phyloP scores from a whole-genome alignment of 148 eudicot species.

The Drosera capensis region DNA sequence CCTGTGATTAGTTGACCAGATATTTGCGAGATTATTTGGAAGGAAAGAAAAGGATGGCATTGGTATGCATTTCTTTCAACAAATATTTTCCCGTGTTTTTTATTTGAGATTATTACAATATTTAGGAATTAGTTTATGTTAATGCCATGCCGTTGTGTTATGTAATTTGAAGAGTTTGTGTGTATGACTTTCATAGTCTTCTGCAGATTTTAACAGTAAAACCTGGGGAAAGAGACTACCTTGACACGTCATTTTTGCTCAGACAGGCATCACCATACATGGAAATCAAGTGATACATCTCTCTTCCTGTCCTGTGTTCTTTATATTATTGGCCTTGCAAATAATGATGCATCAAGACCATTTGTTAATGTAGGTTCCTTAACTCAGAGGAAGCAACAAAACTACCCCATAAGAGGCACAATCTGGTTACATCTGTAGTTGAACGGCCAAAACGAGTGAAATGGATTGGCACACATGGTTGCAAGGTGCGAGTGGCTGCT shows the following conservation, averaged over 20 bases:
- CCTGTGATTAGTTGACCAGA: constrained; percentile 48
- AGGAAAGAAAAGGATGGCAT: constrained; percentile 82
- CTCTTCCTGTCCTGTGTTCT: neutral
- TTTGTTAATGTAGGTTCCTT: constrained; percentile 31
- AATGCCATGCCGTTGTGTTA: no score
- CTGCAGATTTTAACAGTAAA: constrained; percentile 73
- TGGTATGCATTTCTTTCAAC: constrained; percentile 38
- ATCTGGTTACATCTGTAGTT: constrained; percentile 15
- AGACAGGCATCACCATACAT: constrained; percentile 86
- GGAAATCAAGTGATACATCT: constrained; percentile 51
- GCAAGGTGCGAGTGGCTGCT: constrained; percentile 18
- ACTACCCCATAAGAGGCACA: constrained; percentile 34
- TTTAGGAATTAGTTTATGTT: no score
- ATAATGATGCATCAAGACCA: neutral
- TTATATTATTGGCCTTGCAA: neutral
- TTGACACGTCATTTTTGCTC: constrained; percentile 65
- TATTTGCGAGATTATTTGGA: constrained; percentile 80
- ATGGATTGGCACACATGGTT: constrained; percentile 18
- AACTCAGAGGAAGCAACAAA: constrained; percentile 27
- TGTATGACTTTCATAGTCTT: constrained; percentile 2
- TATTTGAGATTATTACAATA: no score
- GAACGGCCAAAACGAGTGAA: constrained; percentile 53
- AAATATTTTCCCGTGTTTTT: neutral
- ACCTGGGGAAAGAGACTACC: constrained; percentile 78
- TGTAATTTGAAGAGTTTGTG: neutral